phyloP scores from a whole-genome alignment of 257 asterid species.

The Solanum lycopersicoides region DNA sequence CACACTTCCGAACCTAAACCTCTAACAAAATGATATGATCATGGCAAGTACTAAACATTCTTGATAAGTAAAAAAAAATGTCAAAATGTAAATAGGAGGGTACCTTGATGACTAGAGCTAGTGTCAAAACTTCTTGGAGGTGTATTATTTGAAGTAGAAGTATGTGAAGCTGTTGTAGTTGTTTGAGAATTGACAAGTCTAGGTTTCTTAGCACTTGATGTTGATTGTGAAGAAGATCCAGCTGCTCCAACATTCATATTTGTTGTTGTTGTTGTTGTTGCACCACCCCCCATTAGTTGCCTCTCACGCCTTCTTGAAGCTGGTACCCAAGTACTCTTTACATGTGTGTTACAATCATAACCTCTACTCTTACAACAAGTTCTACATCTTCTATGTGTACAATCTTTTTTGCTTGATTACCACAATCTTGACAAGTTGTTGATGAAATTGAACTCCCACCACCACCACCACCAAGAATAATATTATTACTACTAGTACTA shows the following conservation, averaged over 20 bases:
- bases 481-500: neutral
- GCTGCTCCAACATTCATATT: conserved; percentile 9
- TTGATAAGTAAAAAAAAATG: neutral
- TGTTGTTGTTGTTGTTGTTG: neutral
- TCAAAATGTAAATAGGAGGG: neutral
- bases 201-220: conserved; percentile 52
- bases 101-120: conserved; percentile 59
- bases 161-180: conserved; percentile 52
- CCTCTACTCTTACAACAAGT: conserved; percentile 65
- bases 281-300: conserved; percentile 17
- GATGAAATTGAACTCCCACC: neutral
- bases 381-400: conserved; percentile 45
- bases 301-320: conserved; percentile 75
- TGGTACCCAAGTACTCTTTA: conserved; percentile 69
- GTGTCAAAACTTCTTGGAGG: conserved; percentile 69
- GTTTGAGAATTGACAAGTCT: conserved; percentile 45
- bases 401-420: conserved; percentile 71
- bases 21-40: neutral
- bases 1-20: neutral
- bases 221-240: conserved; percentile 51
- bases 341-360: conserved; percentile 44
- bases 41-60: neutral
- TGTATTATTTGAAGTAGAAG: conserved; percentile 66
- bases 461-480: neutral
- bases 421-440: conserved; percentile 56